These are phyloP conservation scores for Phtheirospermum japonicum DNA, from an alignment of 257 asterid genomes.

Conservation along the genomic window DNA sequence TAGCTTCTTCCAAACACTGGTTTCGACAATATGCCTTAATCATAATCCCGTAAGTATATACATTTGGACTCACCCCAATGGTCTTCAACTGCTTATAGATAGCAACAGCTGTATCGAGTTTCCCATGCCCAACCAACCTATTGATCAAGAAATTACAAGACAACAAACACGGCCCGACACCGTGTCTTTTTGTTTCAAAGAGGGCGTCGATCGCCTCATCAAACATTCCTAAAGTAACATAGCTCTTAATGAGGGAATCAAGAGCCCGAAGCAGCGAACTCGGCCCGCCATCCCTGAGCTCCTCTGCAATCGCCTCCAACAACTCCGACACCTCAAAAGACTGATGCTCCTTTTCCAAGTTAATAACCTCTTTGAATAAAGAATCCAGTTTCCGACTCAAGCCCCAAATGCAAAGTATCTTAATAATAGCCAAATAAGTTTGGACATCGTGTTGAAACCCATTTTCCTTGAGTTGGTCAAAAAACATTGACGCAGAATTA, in stretches of 20 bases:
- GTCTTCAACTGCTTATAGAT: constrained; percentile 50
- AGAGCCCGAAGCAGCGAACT: constrained; percentile 48
- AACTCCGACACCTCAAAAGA: constrained; percentile 55
- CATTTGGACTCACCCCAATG: constrained; percentile 58
- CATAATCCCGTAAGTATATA: constrained; percentile 69
- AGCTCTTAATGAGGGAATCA: constrained; percentile 54
- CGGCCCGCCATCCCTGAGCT: constrained; percentile 40
- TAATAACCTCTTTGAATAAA: constrained; percentile 52
- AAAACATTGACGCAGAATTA: constrained; percentile 43
- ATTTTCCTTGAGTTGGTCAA: constrained; percentile 39
- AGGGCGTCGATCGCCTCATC: constrained; percentile 60
- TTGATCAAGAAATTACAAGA: constrained; percentile 68
- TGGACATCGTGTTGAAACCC: constrained; percentile 55
- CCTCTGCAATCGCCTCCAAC: constrained; percentile 61
- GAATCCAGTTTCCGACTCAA: constrained; percentile 46
- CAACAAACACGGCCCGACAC: constrained; percentile 47
- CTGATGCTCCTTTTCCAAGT: constrained; percentile 32
- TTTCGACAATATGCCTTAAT: constrained; percentile 61
- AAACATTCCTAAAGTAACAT: constrained; percentile 56
- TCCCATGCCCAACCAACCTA: constrained; percentile 51
- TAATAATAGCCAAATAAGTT: constrained; percentile 57
- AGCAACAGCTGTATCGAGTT: constrained; percentile 47
- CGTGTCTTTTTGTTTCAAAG: constrained; percentile 40
- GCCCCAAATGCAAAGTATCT: constrained; percentile 60
- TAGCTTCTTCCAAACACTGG: constrained; percentile 55